Evolutionary conservation across 2,329 filamentous ascomycete species (phyloP), one percentile per base, ranked within the genome.

Genomic region (Dactylonectria estremocensis): DNA sequence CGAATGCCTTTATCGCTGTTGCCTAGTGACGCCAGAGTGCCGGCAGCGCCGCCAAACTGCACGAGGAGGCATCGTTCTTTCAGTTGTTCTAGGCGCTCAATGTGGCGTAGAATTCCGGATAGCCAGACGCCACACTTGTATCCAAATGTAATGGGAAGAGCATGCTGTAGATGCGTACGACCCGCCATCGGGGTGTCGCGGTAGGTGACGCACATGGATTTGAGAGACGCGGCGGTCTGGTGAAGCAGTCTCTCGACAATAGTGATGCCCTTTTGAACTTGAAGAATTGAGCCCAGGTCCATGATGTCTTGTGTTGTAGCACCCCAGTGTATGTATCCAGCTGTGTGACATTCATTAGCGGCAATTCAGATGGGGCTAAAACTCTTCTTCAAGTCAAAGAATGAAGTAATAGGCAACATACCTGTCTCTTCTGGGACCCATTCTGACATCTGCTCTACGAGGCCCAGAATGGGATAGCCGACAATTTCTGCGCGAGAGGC

Each of bases 281-380:
- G 87, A 16, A 89, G 73, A 9, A 88, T 79, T 20, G 83, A 86
- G 1, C 86, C 87, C 2, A 84, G 77, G 71, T 89, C 87, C 87
- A 89, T 89, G 65, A 89, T 88, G 69, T 89, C 87, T 69, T 89
- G 87, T 0, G 87, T 89, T 0, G 87, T 89, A 2, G 87, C 86
- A 9, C 87, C 87, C 87, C 87, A 89, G 74, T 89, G 87, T 18
- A 89, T 84, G 72, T 87, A 89, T 7, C 70, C 72, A 40, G 72
- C 74, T 56, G 13, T 18, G 4, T 31, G 13, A 5, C 24, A 13
- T 31, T 20, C 28, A 46, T 68, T 31, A 71, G 56, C 22, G 13
- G 37, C 10, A 4, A 5, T 11, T 11, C 11, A 16, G 24, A 28
- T 28, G 24, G 24, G 24, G 4, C 4, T 28, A 28, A 4, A 5